Evolutionary conservation across 176 grass and related monocot species (phyloP), one percentile per base, ranked within the genome.

Genomic region (Phoenix dactylifera): DNA sequence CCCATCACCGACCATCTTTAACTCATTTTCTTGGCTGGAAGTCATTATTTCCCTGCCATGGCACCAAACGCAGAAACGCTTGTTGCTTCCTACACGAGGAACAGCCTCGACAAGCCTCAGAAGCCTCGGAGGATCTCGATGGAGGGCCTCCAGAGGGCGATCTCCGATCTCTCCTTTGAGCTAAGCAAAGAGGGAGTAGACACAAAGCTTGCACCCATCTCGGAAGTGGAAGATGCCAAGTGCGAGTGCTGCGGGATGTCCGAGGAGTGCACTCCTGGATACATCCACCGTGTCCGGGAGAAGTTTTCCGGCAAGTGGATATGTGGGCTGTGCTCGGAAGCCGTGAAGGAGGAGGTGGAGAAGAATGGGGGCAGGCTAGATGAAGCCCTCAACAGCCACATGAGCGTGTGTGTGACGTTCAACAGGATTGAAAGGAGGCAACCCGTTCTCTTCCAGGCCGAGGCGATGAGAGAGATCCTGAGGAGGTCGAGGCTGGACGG

Each of bases 231-330:
- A 76, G 82, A 79, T 16, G 79, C 74, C 58, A 82, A 73, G 64
- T 95, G 90, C 77, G 86, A 88, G 64, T 95, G 86, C 76, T 95
- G 90, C 58, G 86, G 82, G 16, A 86, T 95, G 90, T 71, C 62
- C 67, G 86, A 95, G 77, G 86, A 95, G 70, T 95, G 86, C 76
- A 89, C 90, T 15, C 79, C 74, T 0, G 71, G 69, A 58, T 95
- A 95, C 77, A 87, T 79, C 50, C 72, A 44, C 6, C 86, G 90
- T 26, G 90, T 89, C 23, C 77, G 83, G 28, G 90, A 89, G 12
- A 84, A 68, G 29, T 86, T 86, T 80, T 80, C 79, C 58, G 90
- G 86, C 48, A 55, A 73, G 22, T 89, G 76, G 90, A 64, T 95
- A 54, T 95, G 90, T 63, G 90, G 90, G 15, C 67, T 95, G 39